Percentiles rank a stretch among this genome's conserved stretches.
Evolutionary conservation across 148 eudicot genomes (phyloP).

Genomic region (Nepenthes gracilis): DNA sequence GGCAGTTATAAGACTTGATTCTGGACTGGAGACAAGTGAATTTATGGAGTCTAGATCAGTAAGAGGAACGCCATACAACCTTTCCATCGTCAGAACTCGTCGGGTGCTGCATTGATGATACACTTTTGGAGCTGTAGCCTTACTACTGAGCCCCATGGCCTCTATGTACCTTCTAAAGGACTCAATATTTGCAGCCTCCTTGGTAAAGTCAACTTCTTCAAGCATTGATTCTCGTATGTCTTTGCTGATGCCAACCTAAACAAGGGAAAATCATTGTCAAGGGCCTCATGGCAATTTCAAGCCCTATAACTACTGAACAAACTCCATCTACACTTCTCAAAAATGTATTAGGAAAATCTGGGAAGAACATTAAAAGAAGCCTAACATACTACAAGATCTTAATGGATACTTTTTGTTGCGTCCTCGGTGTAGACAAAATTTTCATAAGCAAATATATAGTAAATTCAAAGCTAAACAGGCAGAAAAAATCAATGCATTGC

Average conservation of each 20-base stretch:
- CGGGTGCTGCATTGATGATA: conserved; percentile 62
- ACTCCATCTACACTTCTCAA: too few relatives aligned
- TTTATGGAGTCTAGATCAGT: conserved; percentile 93
- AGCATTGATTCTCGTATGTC: conserved; percentile 96
- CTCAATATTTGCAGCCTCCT: conserved; percentile 88
- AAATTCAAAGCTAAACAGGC: too few relatives aligned
- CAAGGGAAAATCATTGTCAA: not conserved
- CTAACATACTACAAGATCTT: too few relatives aligned
- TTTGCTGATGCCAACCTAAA: conserved; percentile 85
- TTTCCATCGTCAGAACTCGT: conserved; percentile 91
- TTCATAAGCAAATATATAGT: too few relatives aligned
- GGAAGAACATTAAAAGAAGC: too few relatives aligned
- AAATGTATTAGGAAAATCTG: too few relatives aligned
- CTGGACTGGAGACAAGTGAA: conserved; percentile 83
- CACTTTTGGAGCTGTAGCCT: conserved; percentile 93
- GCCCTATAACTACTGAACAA: too few relatives aligned
- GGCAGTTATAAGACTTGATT: conserved; percentile 86
- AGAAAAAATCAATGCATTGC: too few relatives aligned
- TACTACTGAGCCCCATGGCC: conserved; percentile 69
- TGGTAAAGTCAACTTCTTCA: conserved; percentile 92
- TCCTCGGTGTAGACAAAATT: too few relatives aligned
- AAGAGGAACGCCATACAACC: conserved; percentile 97
- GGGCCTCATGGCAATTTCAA: too few relatives aligned
- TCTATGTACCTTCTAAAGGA: conserved; percentile 78
- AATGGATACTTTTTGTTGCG: too few relatives aligned